Evolutionary conservation across 2,329 filamentous ascomycete species (phyloP).

Genomic region (Ascochyta fabae): DNA sequence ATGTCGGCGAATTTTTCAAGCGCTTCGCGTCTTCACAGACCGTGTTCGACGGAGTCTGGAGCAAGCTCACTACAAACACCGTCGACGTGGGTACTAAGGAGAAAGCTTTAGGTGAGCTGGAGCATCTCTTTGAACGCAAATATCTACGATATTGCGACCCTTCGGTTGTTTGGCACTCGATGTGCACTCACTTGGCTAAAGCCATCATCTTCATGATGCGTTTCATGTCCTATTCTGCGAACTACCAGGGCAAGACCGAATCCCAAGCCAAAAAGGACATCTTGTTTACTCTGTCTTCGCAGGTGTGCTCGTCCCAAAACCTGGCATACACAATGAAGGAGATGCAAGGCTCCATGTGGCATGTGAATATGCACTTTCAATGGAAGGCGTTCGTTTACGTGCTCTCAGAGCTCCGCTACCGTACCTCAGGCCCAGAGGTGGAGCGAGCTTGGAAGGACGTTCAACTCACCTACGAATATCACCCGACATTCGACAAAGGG

Average conservation of each 20-base stretch:
- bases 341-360: slow-evolving; percentile 54
- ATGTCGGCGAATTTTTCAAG: slow-evolving; percentile 51
- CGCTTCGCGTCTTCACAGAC: slow-evolving; percentile 19
- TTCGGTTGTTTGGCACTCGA: slow-evolving; percentile 53
- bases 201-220: slow-evolving; percentile 54
- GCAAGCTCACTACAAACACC: slow-evolving; percentile 26
- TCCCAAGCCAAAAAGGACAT: slow-evolving; percentile 47
- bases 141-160: slow-evolving; percentile 47
- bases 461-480: slow-evolving; percentile 52
- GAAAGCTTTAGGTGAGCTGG: slow-evolving; percentile 50
- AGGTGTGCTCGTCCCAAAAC: slow-evolving; percentile 52
- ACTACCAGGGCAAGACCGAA: slow-evolving; percentile 42
- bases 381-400: slow-evolving; percentile 62
- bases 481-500: slow-evolving; percentile 50
- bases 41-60: slow-evolving; percentile 35
- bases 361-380: slow-evolving; percentile 56
- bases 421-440: slow-evolving; percentile 32
- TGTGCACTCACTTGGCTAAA: slow-evolving; percentile 54
- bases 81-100: slow-evolving; percentile 33
- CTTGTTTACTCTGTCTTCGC: slow-evolving; percentile 51
- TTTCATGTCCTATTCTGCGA: slow-evolving; percentile 54
- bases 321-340: slow-evolving; percentile 49
- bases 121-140: slow-evolving; percentile 49
- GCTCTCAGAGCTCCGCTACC: slow-evolving; percentile 43
- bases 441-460: slow-evolving; percentile 55